These are phyloP conservation scores for Chamaecyparis obtusa DNA, from an alignment of 75 land plant species.

Conservation along the genomic window DNA sequence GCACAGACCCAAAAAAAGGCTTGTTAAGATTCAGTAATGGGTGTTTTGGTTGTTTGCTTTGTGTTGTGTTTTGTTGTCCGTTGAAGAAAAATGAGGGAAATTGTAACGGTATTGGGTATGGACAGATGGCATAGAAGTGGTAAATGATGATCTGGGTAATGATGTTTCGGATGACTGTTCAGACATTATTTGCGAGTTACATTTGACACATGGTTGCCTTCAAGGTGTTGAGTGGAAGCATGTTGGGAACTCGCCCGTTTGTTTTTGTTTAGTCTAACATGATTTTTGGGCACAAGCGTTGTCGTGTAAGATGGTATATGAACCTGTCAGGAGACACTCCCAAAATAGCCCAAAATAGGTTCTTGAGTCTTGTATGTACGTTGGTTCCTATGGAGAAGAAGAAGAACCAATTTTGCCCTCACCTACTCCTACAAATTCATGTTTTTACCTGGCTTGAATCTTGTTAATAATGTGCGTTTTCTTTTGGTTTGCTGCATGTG, in stretches of 20 bases:
- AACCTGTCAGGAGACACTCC: conserved; percentile 7
- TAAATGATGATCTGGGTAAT: not conserved
- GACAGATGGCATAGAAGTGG: conserved; percentile 4
- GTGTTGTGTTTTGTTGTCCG: not conserved
- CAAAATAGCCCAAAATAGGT: conserved; percentile 3
- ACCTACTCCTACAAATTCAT: not conserved
- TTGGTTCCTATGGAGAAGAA: conserved; percentile 7
- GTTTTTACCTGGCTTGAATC: not conserved
- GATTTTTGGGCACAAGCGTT: conserved; percentile 8
- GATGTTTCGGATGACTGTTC: conserved; percentile 2
- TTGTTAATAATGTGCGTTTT: conserved; percentile 1
- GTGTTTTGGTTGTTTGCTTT: not conserved
- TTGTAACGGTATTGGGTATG: conserved; percentile 1
- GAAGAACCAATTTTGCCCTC: not conserved
- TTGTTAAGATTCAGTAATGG: not conserved
- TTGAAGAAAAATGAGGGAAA: not conserved
- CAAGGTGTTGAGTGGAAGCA: conserved; percentile 10
- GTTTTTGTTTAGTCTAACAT: conserved; percentile 11
- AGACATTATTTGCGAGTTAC: conserved; percentile 7
- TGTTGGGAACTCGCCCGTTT: conserved; percentile 12
- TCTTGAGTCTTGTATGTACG: not conserved
- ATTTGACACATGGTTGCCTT: conserved; percentile 10
- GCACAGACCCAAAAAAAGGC: not conserved
- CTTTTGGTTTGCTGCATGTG: conserved; percentile 7
- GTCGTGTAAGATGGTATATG: conserved; percentile 14